Percentiles rank a stretch among this genome's conserved stretches.
phyloP scores from a whole-genome alignment of 768 basidiomycete genomes.

The Crassisporium funariophilum region DNA sequence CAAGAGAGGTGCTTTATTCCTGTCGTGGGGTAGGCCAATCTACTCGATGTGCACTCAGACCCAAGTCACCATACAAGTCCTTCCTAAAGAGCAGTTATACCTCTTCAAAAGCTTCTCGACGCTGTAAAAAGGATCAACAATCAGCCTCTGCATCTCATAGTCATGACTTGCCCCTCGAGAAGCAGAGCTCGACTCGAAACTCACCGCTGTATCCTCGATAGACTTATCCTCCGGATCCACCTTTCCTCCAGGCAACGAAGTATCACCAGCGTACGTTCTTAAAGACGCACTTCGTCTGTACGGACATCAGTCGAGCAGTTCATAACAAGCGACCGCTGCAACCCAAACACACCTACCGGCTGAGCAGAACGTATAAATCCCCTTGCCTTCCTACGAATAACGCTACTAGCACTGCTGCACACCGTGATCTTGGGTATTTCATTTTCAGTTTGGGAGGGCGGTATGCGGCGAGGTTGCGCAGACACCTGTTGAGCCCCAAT shows the following conservation, averaged over 20 bases:
- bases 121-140: constrained; percentile 37
- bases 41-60: constrained; percentile 29
- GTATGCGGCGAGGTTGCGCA: too few relatives aligned
- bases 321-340: not conserved
- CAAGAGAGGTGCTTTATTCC: constrained; percentile 68
- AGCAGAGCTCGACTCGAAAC: constrained; percentile 27
- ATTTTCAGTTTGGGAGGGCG: constrained; percentile 19
- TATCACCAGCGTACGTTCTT: constrained; percentile 83
- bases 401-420: constrained; percentile 81
- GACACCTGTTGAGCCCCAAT: too few relatives aligned
- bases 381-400: constrained; percentile 84
- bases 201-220: constrained; percentile 80
- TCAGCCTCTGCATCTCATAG: constrained; percentile 1
- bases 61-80: not conserved
- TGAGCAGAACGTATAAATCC: constrained; percentile 85
- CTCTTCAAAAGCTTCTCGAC: constrained; percentile 91
- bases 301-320: not conserved
- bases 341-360: constrained; percentile 52
- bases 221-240: constrained; percentile 67
- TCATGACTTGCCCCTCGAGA: not conserved
- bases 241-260: constrained; percentile 86
- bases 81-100: constrained; percentile 46
- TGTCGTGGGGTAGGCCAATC: constrained; percentile 86
- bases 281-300: constrained; percentile 74
- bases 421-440: constrained; percentile 55